Conservation (phyloP, 345 rosid species). For the Aethionema arabicum region DNA sequence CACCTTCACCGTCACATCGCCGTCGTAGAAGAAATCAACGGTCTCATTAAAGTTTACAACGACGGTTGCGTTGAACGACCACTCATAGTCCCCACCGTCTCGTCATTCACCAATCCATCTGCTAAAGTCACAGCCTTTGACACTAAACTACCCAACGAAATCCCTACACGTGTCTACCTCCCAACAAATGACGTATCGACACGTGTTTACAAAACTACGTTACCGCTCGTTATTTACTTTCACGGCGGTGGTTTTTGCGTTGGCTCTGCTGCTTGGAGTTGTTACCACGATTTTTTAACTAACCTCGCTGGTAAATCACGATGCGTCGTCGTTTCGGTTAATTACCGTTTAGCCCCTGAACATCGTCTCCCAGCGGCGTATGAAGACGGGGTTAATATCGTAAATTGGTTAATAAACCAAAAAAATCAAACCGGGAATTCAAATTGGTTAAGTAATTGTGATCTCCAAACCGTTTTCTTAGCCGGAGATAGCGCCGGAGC, state of each 20-base stretch:
- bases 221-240: slow-evolving; percentile 61
- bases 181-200: slow-evolving; percentile 46
- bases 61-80: slow-evolving; percentile 70
- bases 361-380: slow-evolving; percentile 62
- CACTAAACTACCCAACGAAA: slow-evolving; percentile 39
- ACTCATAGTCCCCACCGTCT: slow-evolving; percentile 52
- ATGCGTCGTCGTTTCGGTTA: slow-evolving; percentile 50
- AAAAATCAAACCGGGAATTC: slow-evolving; percentile 41
- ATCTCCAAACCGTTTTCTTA: slow-evolving; percentile 49
- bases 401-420: slow-evolving; percentile 59
- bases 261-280: slow-evolving; percentile 68
- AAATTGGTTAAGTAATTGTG: slow-evolving; percentile 49
- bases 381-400: slow-evolving; percentile 57
- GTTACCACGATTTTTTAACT: slow-evolving; percentile 61
- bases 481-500: slow-evolving; percentile 84
- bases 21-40: slow-evolving; percentile 58
- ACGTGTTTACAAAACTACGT: slow-evolving; percentile 42
- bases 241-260: slow-evolving; percentile 78
- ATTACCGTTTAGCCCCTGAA: slow-evolving; percentile 66
- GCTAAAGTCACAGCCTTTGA: slow-evolving; percentile 36
- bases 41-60: slow-evolving; percentile 62
- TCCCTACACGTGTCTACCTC: slow-evolving; percentile 44
- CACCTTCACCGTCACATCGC: slow-evolving; percentile 42
- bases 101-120: slow-evolving; percentile 33
- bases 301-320: slow-evolving; percentile 45